Percentiles rank a stretch among this genome's conserved stretches.
Conservation (phyloP, 2,329 filamentous ascomycete genomes). For the Cladophialophora carrionii region DNA sequence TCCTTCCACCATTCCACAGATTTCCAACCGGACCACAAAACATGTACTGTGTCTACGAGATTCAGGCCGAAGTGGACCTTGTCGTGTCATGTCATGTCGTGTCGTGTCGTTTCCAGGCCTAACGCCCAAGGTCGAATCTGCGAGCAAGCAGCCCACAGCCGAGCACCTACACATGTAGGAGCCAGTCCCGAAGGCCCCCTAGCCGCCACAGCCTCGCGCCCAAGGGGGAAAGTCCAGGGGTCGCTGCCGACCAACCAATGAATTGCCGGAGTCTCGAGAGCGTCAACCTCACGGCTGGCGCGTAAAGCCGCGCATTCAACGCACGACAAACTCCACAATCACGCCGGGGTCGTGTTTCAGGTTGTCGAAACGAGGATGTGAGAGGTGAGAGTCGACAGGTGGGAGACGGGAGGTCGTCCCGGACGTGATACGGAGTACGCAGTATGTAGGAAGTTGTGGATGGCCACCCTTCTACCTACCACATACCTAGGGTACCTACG, state of each 20-base stretch:
- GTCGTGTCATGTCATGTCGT: too few species aligned
- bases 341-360: not conserved
- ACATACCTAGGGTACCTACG: too few species aligned
- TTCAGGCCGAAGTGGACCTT: too few species aligned
- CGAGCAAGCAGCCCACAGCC: not conserved
- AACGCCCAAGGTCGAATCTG: not conserved
- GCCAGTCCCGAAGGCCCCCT: not conserved
- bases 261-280: not conserved
- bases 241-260: not conserved
- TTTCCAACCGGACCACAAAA: too few species aligned
- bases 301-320: not conserved
- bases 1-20: too few species aligned
- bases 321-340: not conserved
- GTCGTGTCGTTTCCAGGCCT: not conserved
- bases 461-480: too few species aligned
- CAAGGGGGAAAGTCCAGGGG: too few species aligned
- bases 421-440: not conserved
- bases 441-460: too few species aligned
- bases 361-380: not conserved
- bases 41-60: too few species aligned
- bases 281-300: not conserved
- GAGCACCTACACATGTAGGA: not conserved
- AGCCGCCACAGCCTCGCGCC: conserved; percentile 7
- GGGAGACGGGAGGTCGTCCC: too few species aligned
- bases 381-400: too few species aligned